phyloP scores from a whole-genome alignment of 441 rosid species.

The Erodium moschatum region DNA sequence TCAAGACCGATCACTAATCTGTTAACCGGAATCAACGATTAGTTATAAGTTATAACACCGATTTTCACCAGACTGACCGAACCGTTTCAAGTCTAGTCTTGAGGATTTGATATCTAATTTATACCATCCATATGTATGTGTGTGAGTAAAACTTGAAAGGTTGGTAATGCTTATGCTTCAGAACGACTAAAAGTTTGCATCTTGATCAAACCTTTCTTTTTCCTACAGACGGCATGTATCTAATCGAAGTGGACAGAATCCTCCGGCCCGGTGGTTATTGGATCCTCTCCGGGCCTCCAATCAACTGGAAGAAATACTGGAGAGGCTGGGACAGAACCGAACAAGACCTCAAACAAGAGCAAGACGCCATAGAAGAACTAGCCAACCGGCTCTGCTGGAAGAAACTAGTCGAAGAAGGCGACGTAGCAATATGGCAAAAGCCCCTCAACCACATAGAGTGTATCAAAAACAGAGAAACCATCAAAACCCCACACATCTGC shows the following conservation, averaged over 20 bases:
- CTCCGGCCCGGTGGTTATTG: conserved; percentile 98
- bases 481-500: neutral
- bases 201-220: neutral
- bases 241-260: conserved; percentile 69
- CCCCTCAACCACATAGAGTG: conserved; percentile 56
- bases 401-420: conserved; percentile 39
- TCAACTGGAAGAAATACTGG: conserved; percentile 82
- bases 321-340: conserved; percentile 88
- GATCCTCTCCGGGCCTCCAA: conserved; percentile 97
- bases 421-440: conserved; percentile 58
- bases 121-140: too few species aligned
- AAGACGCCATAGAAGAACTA: conserved; percentile 29
- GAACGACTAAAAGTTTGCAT: too few species aligned
- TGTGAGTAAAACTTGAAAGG: too few species aligned
- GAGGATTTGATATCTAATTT: too few species aligned
- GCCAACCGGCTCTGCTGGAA: conserved; percentile 61
- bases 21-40: too few species aligned
- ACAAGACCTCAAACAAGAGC: conserved; percentile 36
- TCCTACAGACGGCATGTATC: conserved; percentile 75
- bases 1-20: too few species aligned
- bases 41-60: too few species aligned
- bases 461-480: conserved; percentile 27
- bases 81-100: too few species aligned
- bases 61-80: too few species aligned
- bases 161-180: too few species aligned